Evolutionary conservation across 108 stramenopile genomes (phyloP).

Genomic region (Nitzschia sp.): DNA sequence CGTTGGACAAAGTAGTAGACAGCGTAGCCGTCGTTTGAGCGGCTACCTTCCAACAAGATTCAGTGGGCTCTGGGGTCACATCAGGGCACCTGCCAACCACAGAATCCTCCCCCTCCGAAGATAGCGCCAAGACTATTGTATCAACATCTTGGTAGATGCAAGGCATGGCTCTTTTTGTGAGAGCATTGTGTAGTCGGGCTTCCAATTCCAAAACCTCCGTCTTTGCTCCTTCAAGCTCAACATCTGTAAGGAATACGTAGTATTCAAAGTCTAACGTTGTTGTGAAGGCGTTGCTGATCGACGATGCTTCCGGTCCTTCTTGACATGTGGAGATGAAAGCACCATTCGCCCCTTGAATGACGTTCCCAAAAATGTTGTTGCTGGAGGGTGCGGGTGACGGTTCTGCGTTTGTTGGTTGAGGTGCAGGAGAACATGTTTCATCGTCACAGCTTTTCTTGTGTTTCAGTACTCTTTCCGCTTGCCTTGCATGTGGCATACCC

Average conservation of each 20-base stretch:
- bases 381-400: neutral
- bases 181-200: neutral
- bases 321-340: neutral
- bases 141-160: neutral
- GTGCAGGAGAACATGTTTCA: too few relatives aligned
- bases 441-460: too few relatives aligned
- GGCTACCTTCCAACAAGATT: conserved; percentile 1
- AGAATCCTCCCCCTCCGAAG: neutral
- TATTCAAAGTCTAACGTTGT: neutral
- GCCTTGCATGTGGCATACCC: too few relatives aligned
- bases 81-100: neutral
- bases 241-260: conserved; percentile 2
- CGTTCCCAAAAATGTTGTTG: neutral
- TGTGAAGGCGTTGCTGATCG: neutral
- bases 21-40: neutral
- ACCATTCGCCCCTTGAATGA: neutral
- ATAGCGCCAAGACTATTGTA: neutral
- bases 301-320: neutral
- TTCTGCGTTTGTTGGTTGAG: neutral
- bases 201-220: neutral
- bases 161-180: neutral
- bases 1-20: neutral
- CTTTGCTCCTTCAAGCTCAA: neutral
- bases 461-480: too few relatives aligned
- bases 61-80: neutral